Evolutionary conservation across 441 rosid species (phyloP), one percentile per base, ranked within the genome.

Genomic region (Pelargonium citronellum): DNA sequence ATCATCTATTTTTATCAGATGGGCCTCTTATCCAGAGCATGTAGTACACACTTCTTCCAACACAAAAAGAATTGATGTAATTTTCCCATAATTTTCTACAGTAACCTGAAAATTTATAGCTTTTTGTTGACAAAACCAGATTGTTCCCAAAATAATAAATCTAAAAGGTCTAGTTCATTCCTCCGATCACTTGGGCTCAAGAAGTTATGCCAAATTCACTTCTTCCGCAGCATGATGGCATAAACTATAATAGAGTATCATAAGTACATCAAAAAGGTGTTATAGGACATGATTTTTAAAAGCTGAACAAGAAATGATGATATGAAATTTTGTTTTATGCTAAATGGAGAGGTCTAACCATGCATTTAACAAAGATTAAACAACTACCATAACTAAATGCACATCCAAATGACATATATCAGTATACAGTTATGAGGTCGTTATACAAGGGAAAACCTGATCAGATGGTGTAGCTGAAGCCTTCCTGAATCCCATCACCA

Each of bases 401-500:
- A 62, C 27, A 37, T 62, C 66, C 17, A 62, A 20, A 62, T 62
- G 66, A 62, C 66, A 62, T 27, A 55, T 19, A 10, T 47, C 16
- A n/a, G 46, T 49, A 69, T 19, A 70, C 71, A 71, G 60, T 69
- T 49, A 73, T 34, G 57, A 39, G 70, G 70, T 44, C 58, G 57
- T 63, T 77, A 53, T 43, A 66, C 66, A 73, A 74, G 73, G 71
- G 46, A 76, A 74, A 70, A 92, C 99, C 99, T 89, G 98, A 78
- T 87, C 91, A 75, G 96, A 84, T 67, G 89, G 83, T 34, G 79
- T 83, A 75, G 89, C 69, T 57, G 95, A 77, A 41, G 98, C 94
- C 88, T 95, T 95, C 78, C 98, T 88, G 81, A 83, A 92, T 77
- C 96, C 99, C 96, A 95, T 90, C 68, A 92, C 86, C 82, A 95